These are phyloP conservation scores for Colletotrichum noveboracense DNA, from an alignment of 2,329 filamentous ascomycete genomes.

Conservation along the genomic window DNA sequence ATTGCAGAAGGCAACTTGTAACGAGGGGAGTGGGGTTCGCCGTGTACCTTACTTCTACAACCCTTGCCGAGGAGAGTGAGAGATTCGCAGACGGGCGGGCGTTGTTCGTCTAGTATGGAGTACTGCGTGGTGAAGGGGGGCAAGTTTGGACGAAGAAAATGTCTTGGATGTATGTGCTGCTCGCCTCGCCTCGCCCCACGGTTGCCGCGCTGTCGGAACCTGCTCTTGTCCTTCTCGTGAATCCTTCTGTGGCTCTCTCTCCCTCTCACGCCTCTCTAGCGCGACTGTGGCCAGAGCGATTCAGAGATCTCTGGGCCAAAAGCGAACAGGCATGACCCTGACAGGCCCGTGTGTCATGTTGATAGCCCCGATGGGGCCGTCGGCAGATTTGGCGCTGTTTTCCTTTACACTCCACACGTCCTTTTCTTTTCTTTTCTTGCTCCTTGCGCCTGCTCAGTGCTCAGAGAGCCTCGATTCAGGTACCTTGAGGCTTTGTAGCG, in stretches of 20 bases:
- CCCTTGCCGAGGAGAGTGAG: neutral
- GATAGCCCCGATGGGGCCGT: neutral
- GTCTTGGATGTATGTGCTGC: neutral
- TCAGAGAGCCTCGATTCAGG: neutral
- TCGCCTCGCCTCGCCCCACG: neutral
- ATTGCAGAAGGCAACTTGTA: slow-evolving; percentile 2
- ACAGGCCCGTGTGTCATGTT: slow-evolving; percentile 12
- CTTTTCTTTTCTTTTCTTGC: neutral
- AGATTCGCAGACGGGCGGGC: neutral
- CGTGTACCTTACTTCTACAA: neutral
- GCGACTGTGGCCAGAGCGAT: slow-evolving; percentile 1
- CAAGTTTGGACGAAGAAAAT: slow-evolving; percentile 17
- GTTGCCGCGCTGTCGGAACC: slow-evolving; percentile 19
- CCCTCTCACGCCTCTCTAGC: neutral
- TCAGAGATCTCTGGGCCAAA: slow-evolving; percentile 13
- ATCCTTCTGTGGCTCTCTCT: neutral
- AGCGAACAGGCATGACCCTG: neutral
- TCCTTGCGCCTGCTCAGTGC: neutral
- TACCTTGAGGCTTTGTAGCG: neutral
- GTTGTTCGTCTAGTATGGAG: neutral
- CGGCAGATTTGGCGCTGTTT: slow-evolving; percentile 15
- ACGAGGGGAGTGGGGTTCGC: neutral
- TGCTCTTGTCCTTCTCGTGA: neutral
- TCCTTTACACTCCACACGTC: neutral
- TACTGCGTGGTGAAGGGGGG: neutral